Evolutionary conservation across 306 rosid species (phyloP), one percentile per base, ranked within the genome.

Genomic region (Vigna trinervia): DNA sequence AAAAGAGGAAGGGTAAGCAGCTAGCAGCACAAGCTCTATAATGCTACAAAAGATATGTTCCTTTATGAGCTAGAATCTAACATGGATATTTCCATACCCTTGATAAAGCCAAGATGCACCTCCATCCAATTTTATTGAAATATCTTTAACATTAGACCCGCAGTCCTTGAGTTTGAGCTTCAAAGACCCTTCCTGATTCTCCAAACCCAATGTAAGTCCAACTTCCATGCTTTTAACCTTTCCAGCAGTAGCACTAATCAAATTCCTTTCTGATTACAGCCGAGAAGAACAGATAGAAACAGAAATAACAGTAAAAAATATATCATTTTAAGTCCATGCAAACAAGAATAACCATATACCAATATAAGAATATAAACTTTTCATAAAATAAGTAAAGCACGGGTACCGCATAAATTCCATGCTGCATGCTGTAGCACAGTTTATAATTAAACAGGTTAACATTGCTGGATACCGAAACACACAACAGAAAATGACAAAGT

Each of bases 21-120:
- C 62, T 12, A 28, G 19, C 39, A 23, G 58, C 17, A 80, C 54
- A 73, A 48, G 53, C 75, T 75, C 82, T 48, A 69, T 51, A 38
- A 69, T 46, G 41, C 51, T 63, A 45, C 38, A 6, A 26, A 58
- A 58, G 12, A 79, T 58, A 75, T 11, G 22, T 8, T 57, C 69
- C 61, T 73, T 38, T 3, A 73, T 34, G 57, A 79, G 54, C 53
- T 63, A 47, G 71, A 56, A 68, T 65, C 53, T 34, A 48, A n/a
- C 13, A 81, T 63, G 61, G 34, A 69, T 43, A 19, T 52, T 61
- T 20, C 52, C 78, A 43, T 91, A 94, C 98, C 98, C 97, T 90
- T 92, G 98, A 86, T 94, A 94, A 80, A 92, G 90, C 97, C 97
- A 92, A 62, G 98, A 95, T 60, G 97, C 91, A 84, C 98, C 98